These are phyloP conservation scores for Corymbia calophylla DNA, from an alignment of 441 rosid species.

Conservation along the genomic window DNA sequence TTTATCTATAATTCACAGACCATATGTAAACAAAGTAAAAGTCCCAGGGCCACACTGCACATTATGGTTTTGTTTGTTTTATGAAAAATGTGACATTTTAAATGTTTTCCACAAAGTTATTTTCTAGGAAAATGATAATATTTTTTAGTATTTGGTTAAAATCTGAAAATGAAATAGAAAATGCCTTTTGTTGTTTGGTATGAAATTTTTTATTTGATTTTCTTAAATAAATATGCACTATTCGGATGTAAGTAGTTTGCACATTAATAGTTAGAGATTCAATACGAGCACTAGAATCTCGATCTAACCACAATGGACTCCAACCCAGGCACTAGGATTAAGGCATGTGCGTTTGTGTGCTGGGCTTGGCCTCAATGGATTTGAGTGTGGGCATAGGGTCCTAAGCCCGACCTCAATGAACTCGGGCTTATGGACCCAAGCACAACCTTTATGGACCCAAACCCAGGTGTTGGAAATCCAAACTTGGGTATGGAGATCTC, in stretches of 20 bases:
- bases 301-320: neutral
- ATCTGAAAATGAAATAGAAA: neutral
- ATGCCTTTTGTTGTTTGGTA: neutral
- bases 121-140: too few species aligned
- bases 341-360: neutral
- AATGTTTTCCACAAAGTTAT: too few species aligned
- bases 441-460: neutral
- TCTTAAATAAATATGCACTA: too few species aligned
- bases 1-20: rapidly evolving
- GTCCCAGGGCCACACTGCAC: rapidly evolving
- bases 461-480: neutral
- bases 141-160: too few species aligned
- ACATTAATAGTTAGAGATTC: neutral
- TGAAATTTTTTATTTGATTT: too few species aligned
- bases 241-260: neutral
- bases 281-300: neutral
- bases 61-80: neutral
- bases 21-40: too few species aligned
- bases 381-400: neutral
- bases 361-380: neutral
- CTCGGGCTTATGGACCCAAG: neutral
- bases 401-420: neutral
- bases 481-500: neutral
- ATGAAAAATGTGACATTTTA: too few species aligned
- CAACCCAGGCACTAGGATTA: neutral